Conservation (phyloP, 116 monocot genomes). For the Posidonia oceanica region DNA sequence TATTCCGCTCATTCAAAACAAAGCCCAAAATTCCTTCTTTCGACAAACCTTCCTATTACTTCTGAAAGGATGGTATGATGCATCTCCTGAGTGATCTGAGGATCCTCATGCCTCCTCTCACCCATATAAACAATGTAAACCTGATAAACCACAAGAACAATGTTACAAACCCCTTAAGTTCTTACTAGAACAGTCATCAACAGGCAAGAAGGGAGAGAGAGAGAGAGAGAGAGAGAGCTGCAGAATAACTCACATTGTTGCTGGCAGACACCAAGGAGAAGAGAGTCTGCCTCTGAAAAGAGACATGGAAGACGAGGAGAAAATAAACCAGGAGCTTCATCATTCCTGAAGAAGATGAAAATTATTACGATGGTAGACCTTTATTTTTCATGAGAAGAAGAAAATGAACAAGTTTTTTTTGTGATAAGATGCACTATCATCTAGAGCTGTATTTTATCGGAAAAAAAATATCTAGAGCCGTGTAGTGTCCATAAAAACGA, state of each 20-base stretch:
- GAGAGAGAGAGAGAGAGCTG: neutral
- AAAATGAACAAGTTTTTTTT: no score
- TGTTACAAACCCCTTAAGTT: neutral
- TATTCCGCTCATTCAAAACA: neutral
- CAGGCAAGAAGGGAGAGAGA: neutral
- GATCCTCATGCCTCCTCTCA: neutral
- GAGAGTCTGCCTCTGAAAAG: no score
- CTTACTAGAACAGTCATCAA: neutral
- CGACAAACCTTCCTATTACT: neutral
- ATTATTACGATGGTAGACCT: no score
- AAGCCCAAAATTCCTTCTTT: neutral
- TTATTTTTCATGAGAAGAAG: no score
- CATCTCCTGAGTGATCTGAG: neutral
- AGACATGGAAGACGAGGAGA: no score
- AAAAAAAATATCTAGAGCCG: no score
- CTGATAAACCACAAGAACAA: neutral
- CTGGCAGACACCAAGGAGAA: neutral
- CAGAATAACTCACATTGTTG: neutral
- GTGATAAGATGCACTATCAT: no score
- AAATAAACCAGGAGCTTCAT: no score
- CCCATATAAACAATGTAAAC: conserved; percentile 8
- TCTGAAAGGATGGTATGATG: conserved; percentile 2
- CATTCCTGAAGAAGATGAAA: no score
- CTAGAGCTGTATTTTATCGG: no score
- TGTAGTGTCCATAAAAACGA: no score